These are phyloP conservation scores for Seiridium unicorne DNA, from an alignment of 2,329 filamentous ascomycete species.

Conservation along the genomic window DNA sequence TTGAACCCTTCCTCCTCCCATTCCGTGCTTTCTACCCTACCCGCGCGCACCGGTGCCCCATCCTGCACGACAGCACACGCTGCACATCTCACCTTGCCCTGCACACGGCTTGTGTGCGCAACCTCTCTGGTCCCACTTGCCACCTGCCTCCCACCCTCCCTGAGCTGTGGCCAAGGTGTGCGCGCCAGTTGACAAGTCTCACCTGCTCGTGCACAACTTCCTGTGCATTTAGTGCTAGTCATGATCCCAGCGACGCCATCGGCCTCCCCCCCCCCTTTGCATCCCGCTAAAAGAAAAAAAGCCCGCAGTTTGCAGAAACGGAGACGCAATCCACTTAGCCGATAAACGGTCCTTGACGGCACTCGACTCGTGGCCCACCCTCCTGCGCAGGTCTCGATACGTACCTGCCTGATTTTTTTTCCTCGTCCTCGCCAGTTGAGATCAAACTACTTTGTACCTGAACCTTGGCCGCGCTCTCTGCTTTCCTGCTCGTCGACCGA, in stretches of 20 bases:
- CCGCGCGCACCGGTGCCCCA: background rate
- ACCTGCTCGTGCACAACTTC: background rate
- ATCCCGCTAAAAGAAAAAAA: slow-evolving; percentile 5
- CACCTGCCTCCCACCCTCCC: slow-evolving; percentile 6
- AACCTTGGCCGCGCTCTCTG: slow-evolving; percentile 7
- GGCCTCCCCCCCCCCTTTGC: background rate
- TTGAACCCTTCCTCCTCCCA: background rate
- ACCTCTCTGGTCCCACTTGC: slow-evolving; percentile 5
- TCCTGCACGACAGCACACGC: background rate
- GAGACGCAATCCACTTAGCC: slow-evolving; percentile 8
- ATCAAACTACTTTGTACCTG: slow-evolving; percentile 7
- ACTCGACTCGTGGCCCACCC: slow-evolving; percentile 8
- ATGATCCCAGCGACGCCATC: background rate
- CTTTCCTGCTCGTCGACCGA: background rate
- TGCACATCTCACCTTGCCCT: background rate
- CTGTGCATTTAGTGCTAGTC: background rate
- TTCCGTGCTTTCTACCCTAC: background rate
- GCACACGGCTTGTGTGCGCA: background rate
- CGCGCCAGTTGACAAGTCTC: background rate
- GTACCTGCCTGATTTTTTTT: background rate
- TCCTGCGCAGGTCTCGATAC: background rate
- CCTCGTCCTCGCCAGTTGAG: background rate
- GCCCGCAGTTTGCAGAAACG: slow-evolving; percentile 1
- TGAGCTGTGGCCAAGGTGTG: background rate
- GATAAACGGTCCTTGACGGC: slow-evolving; percentile 15